A percentile compares a stretch with the other conserved stretches of the same genome.
Evolutionary conservation across 179 eudicot genomes (phyloP).

Genomic region (Drosera spatulata): DNA sequence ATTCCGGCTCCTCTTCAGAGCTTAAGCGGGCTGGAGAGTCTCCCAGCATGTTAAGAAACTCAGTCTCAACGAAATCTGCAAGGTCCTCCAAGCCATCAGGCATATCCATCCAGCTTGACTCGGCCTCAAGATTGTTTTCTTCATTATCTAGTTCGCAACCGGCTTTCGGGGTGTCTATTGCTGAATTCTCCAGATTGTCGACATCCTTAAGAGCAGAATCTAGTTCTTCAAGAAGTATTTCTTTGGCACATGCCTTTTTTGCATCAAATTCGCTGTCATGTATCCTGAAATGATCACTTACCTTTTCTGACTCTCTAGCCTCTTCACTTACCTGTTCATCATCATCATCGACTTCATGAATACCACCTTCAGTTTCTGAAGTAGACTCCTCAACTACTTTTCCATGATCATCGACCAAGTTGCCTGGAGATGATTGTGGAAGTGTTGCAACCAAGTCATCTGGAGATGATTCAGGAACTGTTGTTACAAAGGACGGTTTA

Average conservation of each 20-base stretch:
- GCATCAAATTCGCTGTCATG: conserved; percentile 18
- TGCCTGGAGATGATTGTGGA: too few species aligned
- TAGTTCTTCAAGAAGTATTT: conserved; percentile 59
- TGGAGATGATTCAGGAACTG: too few species aligned
- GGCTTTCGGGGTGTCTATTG: conserved; percentile 42
- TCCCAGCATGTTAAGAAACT: conserved; percentile 75
- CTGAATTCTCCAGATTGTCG: conserved; percentile 40
- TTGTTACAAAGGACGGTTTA: too few species aligned
- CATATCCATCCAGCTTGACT: conserved; percentile 22
- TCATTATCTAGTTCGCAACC: conserved; percentile 26
- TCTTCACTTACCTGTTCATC: too few species aligned
- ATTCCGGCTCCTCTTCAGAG: conserved; percentile 76
- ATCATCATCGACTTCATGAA: conserved; percentile 5
- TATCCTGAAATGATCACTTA: conserved; percentile 16
- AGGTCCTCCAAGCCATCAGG: conserved; percentile 62
- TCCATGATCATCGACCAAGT: conserved; percentile 6
- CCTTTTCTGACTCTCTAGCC: conserved; percentile 11
- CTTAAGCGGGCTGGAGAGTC: conserved; percentile 48
- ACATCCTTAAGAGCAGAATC: conserved; percentile 52
- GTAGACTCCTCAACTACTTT: background rate
- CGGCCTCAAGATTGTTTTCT: conserved; percentile 19
- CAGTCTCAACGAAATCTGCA: conserved; percentile 61
- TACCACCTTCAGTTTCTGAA: conserved; percentile 11
- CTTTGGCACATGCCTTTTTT: conserved; percentile 26
- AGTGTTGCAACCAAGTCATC: too few species aligned